Conservation (phyloP, 2,329 filamentous ascomycete species). For the Arthrobotrys megalospora region DNA sequence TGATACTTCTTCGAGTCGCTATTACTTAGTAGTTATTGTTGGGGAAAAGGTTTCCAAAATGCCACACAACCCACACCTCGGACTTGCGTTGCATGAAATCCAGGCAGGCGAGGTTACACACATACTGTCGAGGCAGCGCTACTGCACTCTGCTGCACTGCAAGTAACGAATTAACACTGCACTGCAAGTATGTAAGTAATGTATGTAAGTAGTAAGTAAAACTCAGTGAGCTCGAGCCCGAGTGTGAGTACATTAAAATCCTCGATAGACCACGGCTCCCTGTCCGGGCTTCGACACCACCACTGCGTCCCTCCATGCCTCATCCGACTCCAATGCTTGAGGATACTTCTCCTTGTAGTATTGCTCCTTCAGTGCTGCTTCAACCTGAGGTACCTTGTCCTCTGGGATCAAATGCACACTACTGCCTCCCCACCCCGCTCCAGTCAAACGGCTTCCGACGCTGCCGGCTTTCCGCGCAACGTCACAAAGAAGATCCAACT, state of each 20-base stretch:
- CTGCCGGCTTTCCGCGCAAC: slow-evolving; percentile 84
- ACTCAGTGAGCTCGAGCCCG: background rate
- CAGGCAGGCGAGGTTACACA: slow-evolving; percentile 1
- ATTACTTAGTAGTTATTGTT: no score
- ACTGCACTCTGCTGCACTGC: background rate
- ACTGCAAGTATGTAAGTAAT: slow-evolving; percentile 2
- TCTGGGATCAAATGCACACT: slow-evolving; percentile 92
- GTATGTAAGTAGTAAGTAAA: background rate
- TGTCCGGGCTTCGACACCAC: slow-evolving; percentile 90
- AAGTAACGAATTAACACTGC: no score
- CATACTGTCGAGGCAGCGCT: background rate
- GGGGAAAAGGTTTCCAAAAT: slow-evolving; percentile 9
- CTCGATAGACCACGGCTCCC: slow-evolving; percentile 69
- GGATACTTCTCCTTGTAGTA: slow-evolving; percentile 85
- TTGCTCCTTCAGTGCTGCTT: slow-evolving; percentile 80
- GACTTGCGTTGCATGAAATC: slow-evolving; percentile 34
- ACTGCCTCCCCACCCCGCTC: slow-evolving; percentile 97
- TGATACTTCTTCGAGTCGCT: background rate
- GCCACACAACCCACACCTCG: slow-evolving; percentile 7
- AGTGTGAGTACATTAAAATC: slow-evolving; percentile 36
- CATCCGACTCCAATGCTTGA: slow-evolving; percentile 74
- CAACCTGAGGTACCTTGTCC: slow-evolving; percentile 83
- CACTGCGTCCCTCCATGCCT: slow-evolving; percentile 83
- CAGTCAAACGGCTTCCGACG: slow-evolving; percentile 88
- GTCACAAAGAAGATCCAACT: slow-evolving; percentile 89